Percentiles rank a stretch among this genome's conserved stretches.
These are phyloP conservation scores for Chalciporus piperatus DNA, from an alignment of 768 basidiomycete genomes.

Conservation along the genomic window DNA sequence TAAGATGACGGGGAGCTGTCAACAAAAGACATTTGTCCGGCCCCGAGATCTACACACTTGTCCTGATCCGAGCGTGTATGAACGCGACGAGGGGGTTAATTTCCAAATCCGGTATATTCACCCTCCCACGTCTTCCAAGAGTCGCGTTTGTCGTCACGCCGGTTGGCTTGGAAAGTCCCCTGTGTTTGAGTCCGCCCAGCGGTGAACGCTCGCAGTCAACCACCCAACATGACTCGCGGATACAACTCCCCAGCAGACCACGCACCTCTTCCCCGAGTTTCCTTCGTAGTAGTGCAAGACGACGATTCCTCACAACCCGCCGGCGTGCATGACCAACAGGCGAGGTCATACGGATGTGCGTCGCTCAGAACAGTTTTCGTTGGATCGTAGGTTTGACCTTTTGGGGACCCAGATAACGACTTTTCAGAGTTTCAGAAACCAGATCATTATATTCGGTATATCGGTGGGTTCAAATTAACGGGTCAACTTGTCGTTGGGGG, in stretches of 20 bases:
- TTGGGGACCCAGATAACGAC: conserved; percentile 45
- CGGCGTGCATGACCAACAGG: conserved; percentile 62
- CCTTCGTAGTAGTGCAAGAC: conserved; percentile 63
- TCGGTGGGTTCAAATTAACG: conserved; percentile 62
- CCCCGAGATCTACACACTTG: too few relatives aligned
- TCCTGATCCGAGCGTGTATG: too few relatives aligned
- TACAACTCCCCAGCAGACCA: conserved; percentile 36
- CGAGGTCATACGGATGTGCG: conserved; percentile 74
- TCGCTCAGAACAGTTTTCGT: conserved; percentile 12
- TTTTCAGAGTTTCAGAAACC: conserved; percentile 71
- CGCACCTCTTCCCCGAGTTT: conserved; percentile 57
- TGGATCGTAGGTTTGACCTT: not conserved
- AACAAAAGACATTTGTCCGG: too few relatives aligned
- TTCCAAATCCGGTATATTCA: conserved; percentile 19
- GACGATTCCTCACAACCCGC: conserved; percentile 57
- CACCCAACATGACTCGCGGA: conserved; percentile 37
- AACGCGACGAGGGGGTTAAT: not conserved
- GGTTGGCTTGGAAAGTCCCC: conserved; percentile 11
- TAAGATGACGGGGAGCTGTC: not conserved
- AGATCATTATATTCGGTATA: conserved; percentile 87
- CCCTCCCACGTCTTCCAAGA: conserved; percentile 2
- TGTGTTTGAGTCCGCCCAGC: conserved; percentile 5
- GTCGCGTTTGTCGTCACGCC: conserved; percentile 7
- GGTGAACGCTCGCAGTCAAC: conserved; percentile 2
- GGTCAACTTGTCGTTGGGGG: not conserved